phyloP scores from a whole-genome alignment of 352 stramenopile genomes.

The Thalassiosira delicatula region DNA sequence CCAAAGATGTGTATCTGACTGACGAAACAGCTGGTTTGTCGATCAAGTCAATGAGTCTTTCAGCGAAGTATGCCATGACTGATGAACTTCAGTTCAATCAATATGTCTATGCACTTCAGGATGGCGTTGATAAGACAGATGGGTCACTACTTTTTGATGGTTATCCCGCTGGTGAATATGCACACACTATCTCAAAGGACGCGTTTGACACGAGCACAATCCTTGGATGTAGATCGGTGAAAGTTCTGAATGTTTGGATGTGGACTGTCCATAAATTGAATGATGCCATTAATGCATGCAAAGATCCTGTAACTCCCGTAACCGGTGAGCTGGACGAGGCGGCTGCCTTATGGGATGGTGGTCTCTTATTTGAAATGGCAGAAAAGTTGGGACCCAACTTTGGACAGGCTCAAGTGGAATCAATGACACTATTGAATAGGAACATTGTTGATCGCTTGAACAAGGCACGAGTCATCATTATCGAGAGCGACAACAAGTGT shows the following conservation, averaged over 20 bases:
- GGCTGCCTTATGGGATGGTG: constrained; percentile 55
- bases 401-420: constrained; percentile 29
- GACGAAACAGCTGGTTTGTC: constrained; percentile 43
- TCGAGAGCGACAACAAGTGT: constrained; percentile 38
- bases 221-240: constrained; percentile 58
- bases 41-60: constrained; percentile 70
- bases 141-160: constrained; percentile 64
- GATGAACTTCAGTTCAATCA: constrained; percentile 82
- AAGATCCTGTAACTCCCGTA: constrained; percentile 29
- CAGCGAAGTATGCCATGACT: constrained; percentile 65
- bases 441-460: constrained; percentile 65
- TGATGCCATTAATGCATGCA: constrained; percentile 59
- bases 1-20: constrained; percentile 58
- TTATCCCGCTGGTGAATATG: constrained; percentile 68
- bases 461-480: constrained; percentile 45
- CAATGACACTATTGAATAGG: constrained; percentile 62
- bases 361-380: constrained; percentile 57
- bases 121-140: constrained; percentile 66
- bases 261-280: constrained; percentile 75
- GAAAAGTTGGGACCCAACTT: constrained; percentile 62
- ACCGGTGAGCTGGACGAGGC: constrained; percentile 24
- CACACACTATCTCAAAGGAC: constrained; percentile 75
- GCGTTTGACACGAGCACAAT: constrained; percentile 65
- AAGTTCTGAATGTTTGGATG: constrained; percentile 80
- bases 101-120: constrained; percentile 79